These are phyloP conservation scores for Neofusicoccum umdonicola DNA, from an alignment of 2,329 filamentous ascomycete genomes.

Conservation along the genomic window DNA sequence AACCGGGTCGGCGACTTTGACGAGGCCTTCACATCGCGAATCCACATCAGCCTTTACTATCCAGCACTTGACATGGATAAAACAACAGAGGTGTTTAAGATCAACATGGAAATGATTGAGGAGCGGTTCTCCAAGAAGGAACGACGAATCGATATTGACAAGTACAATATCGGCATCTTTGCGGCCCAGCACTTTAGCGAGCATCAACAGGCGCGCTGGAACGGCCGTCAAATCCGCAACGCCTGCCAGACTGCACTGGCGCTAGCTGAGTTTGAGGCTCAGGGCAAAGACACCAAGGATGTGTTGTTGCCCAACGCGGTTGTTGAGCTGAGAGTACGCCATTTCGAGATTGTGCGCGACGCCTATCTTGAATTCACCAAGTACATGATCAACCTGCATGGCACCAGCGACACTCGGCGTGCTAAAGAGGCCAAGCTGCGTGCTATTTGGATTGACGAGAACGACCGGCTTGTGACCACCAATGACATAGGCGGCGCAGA, in stretches of 20 bases:
- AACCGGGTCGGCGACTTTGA: slow-evolving; percentile 19
- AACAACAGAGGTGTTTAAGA: slow-evolving; percentile 15
- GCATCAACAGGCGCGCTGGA: slow-evolving; percentile 14
- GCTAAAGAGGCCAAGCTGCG: too few species aligned
- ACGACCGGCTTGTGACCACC: too few species aligned
- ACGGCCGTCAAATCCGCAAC: slow-evolving; percentile 6
- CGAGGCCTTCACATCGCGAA: slow-evolving; percentile 18
- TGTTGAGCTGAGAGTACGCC: too few species aligned
- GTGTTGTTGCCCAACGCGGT: too few species aligned
- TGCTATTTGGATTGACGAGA: too few species aligned
- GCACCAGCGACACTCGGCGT: too few species aligned
- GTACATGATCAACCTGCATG: too few species aligned
- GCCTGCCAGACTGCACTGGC: slow-evolving; percentile 12
- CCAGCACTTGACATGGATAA: neutral
- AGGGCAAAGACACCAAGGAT: too few species aligned
- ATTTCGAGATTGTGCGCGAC: too few species aligned
- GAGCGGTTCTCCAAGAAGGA: too few species aligned
- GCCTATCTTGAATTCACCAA: too few species aligned
- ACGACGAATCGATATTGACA: neutral
- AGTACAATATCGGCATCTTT: neutral
- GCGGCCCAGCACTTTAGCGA: neutral
- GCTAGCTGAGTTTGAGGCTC: slow-evolving; percentile 16
- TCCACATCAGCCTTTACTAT: slow-evolving; percentile 21
- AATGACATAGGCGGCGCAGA: too few species aligned
- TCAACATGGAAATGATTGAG: slow-evolving; percentile 16